phyloP scores from a whole-genome alignment of 768 basidiomycete species.

The Suillus weaverae region DNA sequence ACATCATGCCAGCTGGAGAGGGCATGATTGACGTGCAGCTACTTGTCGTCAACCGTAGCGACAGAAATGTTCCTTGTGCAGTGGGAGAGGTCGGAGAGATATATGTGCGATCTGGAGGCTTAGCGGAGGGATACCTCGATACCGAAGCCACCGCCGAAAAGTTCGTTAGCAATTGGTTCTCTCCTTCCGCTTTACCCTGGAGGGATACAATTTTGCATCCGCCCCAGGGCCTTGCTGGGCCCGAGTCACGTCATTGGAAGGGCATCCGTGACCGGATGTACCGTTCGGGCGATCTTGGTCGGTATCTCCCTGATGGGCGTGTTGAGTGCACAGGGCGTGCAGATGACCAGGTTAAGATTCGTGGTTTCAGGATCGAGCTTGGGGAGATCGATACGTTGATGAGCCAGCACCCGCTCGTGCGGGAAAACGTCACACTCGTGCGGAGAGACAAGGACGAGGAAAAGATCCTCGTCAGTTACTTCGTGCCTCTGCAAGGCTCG shows the following conservation, averaged over 20 bases:
- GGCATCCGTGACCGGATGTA: constrained; percentile 98
- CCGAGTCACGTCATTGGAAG: constrained; percentile 85
- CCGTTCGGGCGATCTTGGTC: constrained; percentile 92
- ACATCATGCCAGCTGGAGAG: constrained; percentile 95
- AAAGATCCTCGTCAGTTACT: constrained; percentile 96
- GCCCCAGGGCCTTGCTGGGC: constrained; percentile 51
- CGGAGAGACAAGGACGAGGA: constrained; percentile 98
- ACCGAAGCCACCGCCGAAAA: constrained; percentile 81
- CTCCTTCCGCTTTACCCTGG: constrained; percentile 44
- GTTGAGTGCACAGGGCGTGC: constrained; percentile 98
- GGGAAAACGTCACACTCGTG: constrained; percentile 98
- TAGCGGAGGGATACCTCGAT: constrained; percentile 95
- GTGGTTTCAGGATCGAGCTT: constrained; percentile 97
- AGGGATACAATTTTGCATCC: constrained; percentile 76
- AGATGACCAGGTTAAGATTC: constrained; percentile 99
- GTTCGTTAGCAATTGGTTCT: constrained; percentile 95
- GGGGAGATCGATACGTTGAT: constrained; percentile 98
- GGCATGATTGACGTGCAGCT: constrained; percentile 99
- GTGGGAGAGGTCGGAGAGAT: constrained; percentile 98
- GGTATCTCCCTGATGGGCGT: constrained; percentile 87
- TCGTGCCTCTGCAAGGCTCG: constrained; percentile 81
- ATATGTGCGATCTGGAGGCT: constrained; percentile 93
- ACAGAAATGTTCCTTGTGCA: constrained; percentile 83
- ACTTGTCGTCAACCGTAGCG: constrained; percentile 89
- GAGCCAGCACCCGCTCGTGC: constrained; percentile 85